Evolutionary conservation across 2,329 filamentous ascomycete genomes (phyloP), one percentile per base, ranked within the genome.

Genomic region (Aspergillus sp.): DNA sequence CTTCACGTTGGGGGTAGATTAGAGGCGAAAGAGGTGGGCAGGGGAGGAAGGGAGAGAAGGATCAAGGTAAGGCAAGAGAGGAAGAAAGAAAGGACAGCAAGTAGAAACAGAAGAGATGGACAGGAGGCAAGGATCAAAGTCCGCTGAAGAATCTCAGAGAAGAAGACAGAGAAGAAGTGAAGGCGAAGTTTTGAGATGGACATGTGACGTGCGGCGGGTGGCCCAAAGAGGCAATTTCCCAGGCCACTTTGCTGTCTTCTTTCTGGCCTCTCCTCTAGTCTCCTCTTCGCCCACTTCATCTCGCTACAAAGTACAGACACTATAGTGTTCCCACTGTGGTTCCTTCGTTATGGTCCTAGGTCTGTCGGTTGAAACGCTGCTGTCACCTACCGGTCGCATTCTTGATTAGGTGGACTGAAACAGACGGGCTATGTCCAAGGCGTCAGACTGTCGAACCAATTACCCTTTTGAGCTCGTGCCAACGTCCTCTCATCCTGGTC

Each of bases 171-270:
- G 30, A 43, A 8, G 19, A 19, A 19, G 19, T 19, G 19, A 19
- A 19, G 19, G 19, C 19, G 19, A 19, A 19, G 19, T 19, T 19
- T 19, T 19, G 19, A 19, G 19, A 19, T 19, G 27, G 33, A 44
- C 42, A 34, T 44, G 42, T 34, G 34, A 34, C 30, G 33, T 34
- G 42, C 42, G 33, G 42, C 34, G 34, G 33, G 30, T 35, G 10
- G 33, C 42, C 34, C 6, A 35, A 44, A 29, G 12, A 26, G 41
- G 41, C 29, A 43, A 35, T 12, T 7, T 12, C 12, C 33, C 34
- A 28, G 10, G 9, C 32, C 40, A 34, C 34, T 44, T 41, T 41
- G 36, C 38, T 46, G 30, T 9, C 29, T 28, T 38, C 38, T 30
- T 30, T 43, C 29, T 35, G 12, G 10, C 12, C n/a, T 28, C 12